Evolutionary conservation across 2,329 filamentous ascomycete genomes (phyloP).

Genomic region (Acephala macrosclerotiorum): DNA sequence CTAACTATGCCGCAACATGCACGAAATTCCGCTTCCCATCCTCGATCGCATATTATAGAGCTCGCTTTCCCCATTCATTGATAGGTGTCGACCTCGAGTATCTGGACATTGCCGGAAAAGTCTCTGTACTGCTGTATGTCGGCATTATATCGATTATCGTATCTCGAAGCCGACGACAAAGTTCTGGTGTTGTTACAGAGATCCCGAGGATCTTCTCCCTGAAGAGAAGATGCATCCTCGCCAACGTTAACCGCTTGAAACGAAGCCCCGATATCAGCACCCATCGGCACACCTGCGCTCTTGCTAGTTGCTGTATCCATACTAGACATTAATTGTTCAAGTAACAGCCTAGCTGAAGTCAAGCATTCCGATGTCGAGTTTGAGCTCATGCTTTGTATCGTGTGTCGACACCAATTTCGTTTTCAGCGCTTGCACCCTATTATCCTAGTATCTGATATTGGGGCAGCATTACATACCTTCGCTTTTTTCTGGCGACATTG

Average conservation of each 20-base stretch:
- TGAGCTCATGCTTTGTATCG: neutral
- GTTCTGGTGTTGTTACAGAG: neutral
- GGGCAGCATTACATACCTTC: neutral
- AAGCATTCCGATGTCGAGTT: neutral
- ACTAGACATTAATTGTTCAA: neutral
- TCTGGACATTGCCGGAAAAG: too few relatives aligned
- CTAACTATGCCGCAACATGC: conserved; percentile 21
- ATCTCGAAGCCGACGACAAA: too few relatives aligned
- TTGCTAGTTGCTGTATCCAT: neutral
- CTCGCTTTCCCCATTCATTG: too few relatives aligned
- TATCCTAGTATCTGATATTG: neutral
- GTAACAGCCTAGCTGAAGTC: neutral
- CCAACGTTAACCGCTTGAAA: neutral
- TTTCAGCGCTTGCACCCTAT: neutral
- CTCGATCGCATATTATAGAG: neutral
- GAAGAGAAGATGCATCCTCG: neutral
- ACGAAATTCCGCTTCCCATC: neutral
- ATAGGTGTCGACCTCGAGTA: too few relatives aligned
- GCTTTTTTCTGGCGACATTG: neutral
- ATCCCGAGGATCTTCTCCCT: neutral
- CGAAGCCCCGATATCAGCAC: neutral
- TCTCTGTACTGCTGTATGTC: too few relatives aligned
- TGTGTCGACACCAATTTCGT: neutral
- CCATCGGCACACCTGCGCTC: neutral
- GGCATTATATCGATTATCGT: too few relatives aligned